Evolutionary conservation across 2,329 filamentous ascomycete species (phyloP).

Genomic region (Ophiostoma australiae): DNA sequence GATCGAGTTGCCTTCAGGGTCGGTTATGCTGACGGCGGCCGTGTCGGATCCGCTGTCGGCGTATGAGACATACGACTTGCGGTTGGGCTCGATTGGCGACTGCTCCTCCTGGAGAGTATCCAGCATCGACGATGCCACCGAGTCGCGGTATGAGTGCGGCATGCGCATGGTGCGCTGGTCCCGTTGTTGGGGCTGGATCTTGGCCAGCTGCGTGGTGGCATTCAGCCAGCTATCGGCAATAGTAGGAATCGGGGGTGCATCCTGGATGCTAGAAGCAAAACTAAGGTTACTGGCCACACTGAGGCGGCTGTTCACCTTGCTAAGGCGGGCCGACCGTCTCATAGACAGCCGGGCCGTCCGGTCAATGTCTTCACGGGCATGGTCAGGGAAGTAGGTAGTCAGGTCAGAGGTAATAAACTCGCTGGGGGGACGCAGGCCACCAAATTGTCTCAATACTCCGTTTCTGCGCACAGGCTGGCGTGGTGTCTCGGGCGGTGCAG

Average conservation of each 20-base stretch:
- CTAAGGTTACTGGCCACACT: conserved; percentile 93
- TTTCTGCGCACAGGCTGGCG: conserved; percentile 45
- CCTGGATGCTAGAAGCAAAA: conserved; percentile 83
- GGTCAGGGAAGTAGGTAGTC: conserved; percentile 94
- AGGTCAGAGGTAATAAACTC: conserved; percentile 96
- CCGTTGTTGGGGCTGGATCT: conserved; percentile 43
- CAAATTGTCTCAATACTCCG: conserved; percentile 69
- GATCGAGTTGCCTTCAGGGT: conserved; percentile 66
- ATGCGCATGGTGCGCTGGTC: conserved; percentile 41
- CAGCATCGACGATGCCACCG: conserved; percentile 80
- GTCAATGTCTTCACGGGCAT: conserved; percentile 90
- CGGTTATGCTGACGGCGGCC: conserved; percentile 65
- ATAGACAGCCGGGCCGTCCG: conserved; percentile 90
- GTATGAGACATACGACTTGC: conserved; percentile 93
- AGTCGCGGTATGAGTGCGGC: conserved; percentile 71
- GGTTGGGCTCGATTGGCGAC: conserved; percentile 77
- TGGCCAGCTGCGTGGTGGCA: conserved; percentile 50
- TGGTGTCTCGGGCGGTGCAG: conserved; percentile 45
- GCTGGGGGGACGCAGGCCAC: conserved; percentile 86
- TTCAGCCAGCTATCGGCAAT: conserved; percentile 92
- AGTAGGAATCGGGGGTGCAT: conserved; percentile 90
- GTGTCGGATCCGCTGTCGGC: conserved; percentile 70
- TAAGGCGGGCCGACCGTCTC: conserved; percentile 81
- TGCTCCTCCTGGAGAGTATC: conserved; percentile 83
- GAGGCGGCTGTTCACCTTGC: conserved; percentile 85